A percentile compares a stretch with the other conserved stretches of the same genome.
phyloP scores from a whole-genome alignment of 2,329 filamentous ascomycete genomes.

The Fusarium temperatum region DNA sequence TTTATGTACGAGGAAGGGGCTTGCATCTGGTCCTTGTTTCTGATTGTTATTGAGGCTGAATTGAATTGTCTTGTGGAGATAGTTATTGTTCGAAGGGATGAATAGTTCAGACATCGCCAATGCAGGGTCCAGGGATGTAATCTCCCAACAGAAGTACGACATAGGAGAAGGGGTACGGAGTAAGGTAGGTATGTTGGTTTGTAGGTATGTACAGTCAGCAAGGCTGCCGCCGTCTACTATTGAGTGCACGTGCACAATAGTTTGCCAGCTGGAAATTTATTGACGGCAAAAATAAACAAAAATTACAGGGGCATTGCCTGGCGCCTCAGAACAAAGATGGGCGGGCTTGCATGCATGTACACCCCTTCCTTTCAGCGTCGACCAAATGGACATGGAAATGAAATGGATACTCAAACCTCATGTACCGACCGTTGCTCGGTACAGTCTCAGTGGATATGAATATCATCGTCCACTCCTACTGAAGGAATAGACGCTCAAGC shows the following conservation, averaged over 20 bases:
- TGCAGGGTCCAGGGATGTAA: conserved; percentile 39
- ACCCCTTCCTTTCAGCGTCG: conserved; percentile 17
- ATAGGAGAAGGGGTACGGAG: conserved; percentile 36
- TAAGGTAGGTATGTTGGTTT: not conserved
- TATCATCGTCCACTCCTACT: conserved; percentile 22
- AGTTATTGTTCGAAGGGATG: conserved; percentile 18
- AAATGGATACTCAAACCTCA: conserved; percentile 16
- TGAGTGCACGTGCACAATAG: conserved; percentile 30
- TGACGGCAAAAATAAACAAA: conserved; percentile 10
- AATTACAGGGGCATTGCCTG: conserved; percentile 16
- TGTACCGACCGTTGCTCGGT: conserved; percentile 28
- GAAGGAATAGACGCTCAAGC: conserved; percentile 29
- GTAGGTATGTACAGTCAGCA: not conserved
- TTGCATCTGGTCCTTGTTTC: conserved; percentile 12
- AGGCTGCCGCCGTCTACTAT: not conserved
- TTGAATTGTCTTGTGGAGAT: conserved; percentile 21
- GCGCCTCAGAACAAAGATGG: conserved; percentile 1
- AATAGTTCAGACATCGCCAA: conserved; percentile 29
- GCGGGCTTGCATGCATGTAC: not conserved
- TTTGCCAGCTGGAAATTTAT: not conserved
- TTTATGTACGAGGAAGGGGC: conserved; percentile 7
- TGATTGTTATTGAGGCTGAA: conserved; percentile 30
- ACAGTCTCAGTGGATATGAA: conserved; percentile 18
- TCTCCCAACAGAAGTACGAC: conserved; percentile 43
- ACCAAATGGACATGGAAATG: not conserved